These are phyloP conservation scores for Ceratocystis albifundus DNA, from an alignment of 2,329 filamentous ascomycete species.

Conservation along the genomic window DNA sequence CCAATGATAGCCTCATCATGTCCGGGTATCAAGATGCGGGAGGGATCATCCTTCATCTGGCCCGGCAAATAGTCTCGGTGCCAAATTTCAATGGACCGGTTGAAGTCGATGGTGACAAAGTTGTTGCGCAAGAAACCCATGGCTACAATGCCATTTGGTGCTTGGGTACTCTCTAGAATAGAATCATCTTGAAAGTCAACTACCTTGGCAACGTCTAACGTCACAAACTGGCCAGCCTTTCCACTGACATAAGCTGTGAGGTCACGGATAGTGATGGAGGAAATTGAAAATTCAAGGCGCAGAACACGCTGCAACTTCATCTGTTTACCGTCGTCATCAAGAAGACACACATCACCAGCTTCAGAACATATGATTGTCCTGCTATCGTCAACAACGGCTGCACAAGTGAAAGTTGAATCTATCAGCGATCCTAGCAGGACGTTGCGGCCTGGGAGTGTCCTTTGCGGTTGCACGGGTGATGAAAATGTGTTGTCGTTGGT, in stretches of 20 bases:
- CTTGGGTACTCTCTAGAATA: conserved; percentile 32
- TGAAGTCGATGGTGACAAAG: conserved; percentile 63
- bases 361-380: conserved; percentile 79
- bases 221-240: conserved; percentile 48
- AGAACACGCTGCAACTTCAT: conserved; percentile 59
- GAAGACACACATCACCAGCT: conserved; percentile 74
- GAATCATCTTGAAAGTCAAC: conserved; percentile 34
- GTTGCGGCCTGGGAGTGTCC: conserved; percentile 74
- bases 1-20: conserved; percentile 59
- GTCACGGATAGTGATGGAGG: conserved; percentile 52
- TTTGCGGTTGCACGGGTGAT: conserved; percentile 32
- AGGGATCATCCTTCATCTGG: conserved; percentile 31
- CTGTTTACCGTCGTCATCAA: conserved; percentile 63
- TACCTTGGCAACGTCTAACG: conserved; percentile 41
- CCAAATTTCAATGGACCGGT: conserved; percentile 62
- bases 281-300: conserved; percentile 55
- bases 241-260: conserved; percentile 57
- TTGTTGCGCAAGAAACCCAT: conserved; percentile 57
- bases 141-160: conserved; percentile 45
- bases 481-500: conserved; percentile 25
- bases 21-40: conserved; percentile 48
- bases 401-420: conserved; percentile 74
- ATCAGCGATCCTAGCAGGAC: conserved; percentile 70
- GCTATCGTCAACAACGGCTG: conserved; percentile 57
- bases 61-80: conserved; percentile 36